phyloP scores from a whole-genome alignment of 345 rosid genomes.

The Moricandia arvensis region DNA sequence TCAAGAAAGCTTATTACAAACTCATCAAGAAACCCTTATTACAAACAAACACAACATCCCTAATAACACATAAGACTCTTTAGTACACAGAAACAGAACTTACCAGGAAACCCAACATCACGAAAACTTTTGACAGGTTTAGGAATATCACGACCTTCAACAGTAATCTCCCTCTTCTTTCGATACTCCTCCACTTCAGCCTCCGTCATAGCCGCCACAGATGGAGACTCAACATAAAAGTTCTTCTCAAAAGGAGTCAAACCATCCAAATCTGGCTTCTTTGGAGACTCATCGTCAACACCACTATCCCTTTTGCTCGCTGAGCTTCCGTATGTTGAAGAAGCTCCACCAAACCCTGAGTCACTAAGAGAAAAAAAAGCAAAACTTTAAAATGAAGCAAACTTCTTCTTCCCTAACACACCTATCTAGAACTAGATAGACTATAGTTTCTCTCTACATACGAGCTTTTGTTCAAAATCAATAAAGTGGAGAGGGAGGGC shows the following conservation, averaged over 20 bases:
- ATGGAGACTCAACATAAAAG: slow-evolving; percentile 75
- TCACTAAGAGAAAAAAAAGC: slow-evolving; percentile 51
- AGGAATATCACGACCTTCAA: slow-evolving; percentile 93
- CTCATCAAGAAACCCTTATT: neutral
- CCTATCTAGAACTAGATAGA: neutral
- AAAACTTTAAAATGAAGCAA: slow-evolving; percentile 23
- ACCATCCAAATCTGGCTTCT: slow-evolving; percentile 88
- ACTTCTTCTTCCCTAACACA: slow-evolving; percentile 13
- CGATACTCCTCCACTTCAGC: slow-evolving; percentile 83
- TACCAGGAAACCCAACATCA: slow-evolving; percentile 95
- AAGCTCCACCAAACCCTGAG: slow-evolving; percentile 90
- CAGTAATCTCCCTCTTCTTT: slow-evolving; percentile 69
- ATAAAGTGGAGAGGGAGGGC: neutral
- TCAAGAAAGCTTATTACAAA: neutral
- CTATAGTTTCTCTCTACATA: neutral
- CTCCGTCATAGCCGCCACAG: slow-evolving; percentile 84
- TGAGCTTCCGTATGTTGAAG: slow-evolving; percentile 60
- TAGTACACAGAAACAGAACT: neutral
- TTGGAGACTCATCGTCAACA: slow-evolving; percentile 51
- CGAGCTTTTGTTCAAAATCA: neutral
- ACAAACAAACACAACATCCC: neutral
- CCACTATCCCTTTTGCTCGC: slow-evolving; percentile 52
- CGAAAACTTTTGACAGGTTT: slow-evolving; percentile 80
- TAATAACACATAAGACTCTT: too few species aligned
- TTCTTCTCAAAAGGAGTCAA: slow-evolving; percentile 92